Evolutionary conservation across 2,329 filamentous ascomycete species (phyloP), one percentile per base, ranked within the genome.

Genomic region (Elsinoe batatas): DNA sequence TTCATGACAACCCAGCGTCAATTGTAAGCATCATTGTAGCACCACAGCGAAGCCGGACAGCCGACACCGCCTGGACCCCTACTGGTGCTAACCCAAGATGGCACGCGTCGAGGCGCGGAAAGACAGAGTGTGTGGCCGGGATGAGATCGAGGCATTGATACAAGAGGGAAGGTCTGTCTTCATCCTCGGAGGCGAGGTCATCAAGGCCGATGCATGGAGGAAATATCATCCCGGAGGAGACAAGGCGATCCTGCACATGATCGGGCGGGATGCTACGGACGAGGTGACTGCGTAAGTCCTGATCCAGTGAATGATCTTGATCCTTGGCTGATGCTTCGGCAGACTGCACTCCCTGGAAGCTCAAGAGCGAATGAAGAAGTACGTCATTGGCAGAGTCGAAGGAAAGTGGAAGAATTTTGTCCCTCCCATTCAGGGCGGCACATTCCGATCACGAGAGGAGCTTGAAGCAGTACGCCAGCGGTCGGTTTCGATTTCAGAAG

Each of bases 191-290:
- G 79, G 82, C 58, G 81, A 83, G 64, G 90, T 96, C 8, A 72
- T 97, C 62, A 95, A 90, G 72, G 83, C 89, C 32, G 91, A 97
- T 69, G 79, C 85, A 37, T 98, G 90, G 88, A 74, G 94, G 53
- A 82, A 82, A 54, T 96, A 87, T 66, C 93, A 97, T 65, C 93
- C 93, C 11, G 93, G 93, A 57, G 93, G 93, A 63, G 84, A 91
- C 64, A 93, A 90, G 72, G 81, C 91, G 55, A 94, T 98, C 61
- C 76, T 83, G 69, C 93, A 98, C 68, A 93, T 96, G 89, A 81
- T 97, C 58, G 68, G 68, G 26, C 60, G 68, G 62, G 67, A 70
- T 60, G 91, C 89, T 51, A 96, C 91, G 10, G 91, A 96, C 69
- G 93, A 97, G 72, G 84, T 97, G 59, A 88, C 85, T 69, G 88